Evolutionary conservation across 345 rosid genomes (phyloP).

Genomic region (Euphorbia pulcherrima): DNA sequence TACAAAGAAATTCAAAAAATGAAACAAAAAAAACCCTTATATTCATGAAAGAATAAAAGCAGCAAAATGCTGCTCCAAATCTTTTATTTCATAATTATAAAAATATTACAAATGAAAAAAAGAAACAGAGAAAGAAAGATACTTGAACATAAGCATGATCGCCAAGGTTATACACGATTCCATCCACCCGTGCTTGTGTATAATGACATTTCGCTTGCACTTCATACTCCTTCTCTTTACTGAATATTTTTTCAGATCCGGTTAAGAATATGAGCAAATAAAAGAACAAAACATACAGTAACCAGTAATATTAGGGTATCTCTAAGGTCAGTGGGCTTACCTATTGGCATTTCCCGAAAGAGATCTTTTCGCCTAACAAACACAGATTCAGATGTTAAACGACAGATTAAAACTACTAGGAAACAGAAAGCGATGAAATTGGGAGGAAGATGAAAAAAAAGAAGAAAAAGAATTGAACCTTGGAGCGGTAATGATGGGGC

Average conservation of each 20-base stretch:
- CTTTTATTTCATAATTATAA: neutral
- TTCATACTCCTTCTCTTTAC: constrained; percentile 8
- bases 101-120: neutral
- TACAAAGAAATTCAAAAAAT: neutral
- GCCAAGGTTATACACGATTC: constrained; percentile 19
- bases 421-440: neutral
- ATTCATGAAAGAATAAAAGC: neutral
- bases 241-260: constrained; percentile 14
- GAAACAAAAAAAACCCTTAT: neutral
- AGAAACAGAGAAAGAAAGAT: neutral
- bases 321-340: too few relatives aligned
- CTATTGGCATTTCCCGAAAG: neutral
- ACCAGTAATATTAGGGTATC: too few relatives aligned
- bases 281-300: too few relatives aligned
- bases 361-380: neutral
- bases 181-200: constrained; percentile 28
- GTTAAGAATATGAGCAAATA: neutral
- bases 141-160: constrained; percentile 38
- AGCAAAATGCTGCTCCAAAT: neutral
- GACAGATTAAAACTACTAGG: neutral
- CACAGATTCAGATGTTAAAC: neutral
- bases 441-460: too few relatives aligned
- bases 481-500: constrained; percentile 16
- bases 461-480: constrained; percentile 19
- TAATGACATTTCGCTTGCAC: constrained; percentile 31